Conservation (phyloP, 164 flowering plant genomes). For the Tetrastigma voinierianum region DNA sequence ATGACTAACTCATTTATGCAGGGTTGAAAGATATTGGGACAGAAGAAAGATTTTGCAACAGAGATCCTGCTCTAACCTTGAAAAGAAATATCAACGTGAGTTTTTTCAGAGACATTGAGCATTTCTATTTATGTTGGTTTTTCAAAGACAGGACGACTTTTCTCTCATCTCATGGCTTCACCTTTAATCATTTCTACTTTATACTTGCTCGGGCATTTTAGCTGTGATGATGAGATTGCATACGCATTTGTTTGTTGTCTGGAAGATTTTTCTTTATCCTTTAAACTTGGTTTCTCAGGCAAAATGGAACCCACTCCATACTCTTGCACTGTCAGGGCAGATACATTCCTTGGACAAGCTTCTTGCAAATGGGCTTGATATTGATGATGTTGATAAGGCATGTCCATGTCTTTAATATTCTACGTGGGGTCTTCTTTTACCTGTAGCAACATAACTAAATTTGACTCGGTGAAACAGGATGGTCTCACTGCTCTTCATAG, state of each 20-base stretch:
- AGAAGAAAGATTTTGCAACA: no score
- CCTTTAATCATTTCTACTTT: not conserved
- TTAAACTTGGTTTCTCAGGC: slow-evolving; percentile 19
- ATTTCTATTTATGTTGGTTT: not conserved
- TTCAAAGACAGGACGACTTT: no score
- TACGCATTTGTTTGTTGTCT: not conserved
- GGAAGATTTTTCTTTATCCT: not conserved
- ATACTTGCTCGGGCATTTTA: not conserved
- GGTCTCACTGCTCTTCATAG: slow-evolving; percentile 85
- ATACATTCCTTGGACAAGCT: slow-evolving; percentile 69
- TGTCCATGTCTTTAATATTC: not conserved
- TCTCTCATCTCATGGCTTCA: not conserved
- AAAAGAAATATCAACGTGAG: no score
- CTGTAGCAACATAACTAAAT: slow-evolving; percentile 10
- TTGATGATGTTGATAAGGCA: slow-evolving; percentile 71
- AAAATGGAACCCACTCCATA: slow-evolving; percentile 77
- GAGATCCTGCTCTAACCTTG: no score
- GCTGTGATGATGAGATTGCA: not conserved
- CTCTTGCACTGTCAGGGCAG: slow-evolving; percentile 74
- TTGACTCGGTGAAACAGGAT: slow-evolving; percentile 49
- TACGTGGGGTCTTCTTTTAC: slow-evolving; percentile 2
- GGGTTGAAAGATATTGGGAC: no score
- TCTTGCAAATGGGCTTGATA: slow-evolving; percentile 56
- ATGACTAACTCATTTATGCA: no score
- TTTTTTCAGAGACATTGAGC: slow-evolving; percentile 3